Base-by-base conservation (phyloP, 164 flowering plant genomes). In the Stephania yunnanensis region DNA sequence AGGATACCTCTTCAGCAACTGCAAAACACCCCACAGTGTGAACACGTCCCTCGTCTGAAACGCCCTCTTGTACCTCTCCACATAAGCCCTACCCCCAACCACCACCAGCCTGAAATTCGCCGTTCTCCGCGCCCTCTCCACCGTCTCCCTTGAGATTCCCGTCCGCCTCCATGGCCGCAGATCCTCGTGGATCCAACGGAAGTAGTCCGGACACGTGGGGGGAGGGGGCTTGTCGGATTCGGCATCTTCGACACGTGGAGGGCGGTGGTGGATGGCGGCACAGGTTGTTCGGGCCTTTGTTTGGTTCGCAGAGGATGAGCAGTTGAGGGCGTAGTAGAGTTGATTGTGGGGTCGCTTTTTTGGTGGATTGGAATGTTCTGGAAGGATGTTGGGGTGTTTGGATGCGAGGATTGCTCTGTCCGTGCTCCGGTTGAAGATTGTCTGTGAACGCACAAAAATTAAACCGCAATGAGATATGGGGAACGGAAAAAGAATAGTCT, bases 181-280 rank as follows among this genome's bases (percentile, higher is more conserved):
- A 73, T 88, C 91, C 75, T 85, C 85, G 46, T 86, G 86, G 75
- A 88, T 88, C 91, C 89, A 88, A 22, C 87, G 83, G 75, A 85
- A 88, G 72, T 88, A 84, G 4, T 84, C 83, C 0, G 89, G 89
- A 68, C 89, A 88, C 0, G 29, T 20, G 29, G 80, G 46, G 36
- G 75, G 4, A 6, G 45, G 19, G 36, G 46, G 5, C 17, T 20
- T 8, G 10, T n/a, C 22, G 12, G 13, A 10, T 15, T 20, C 44
- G 13, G 22, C 68, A 30, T 46, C 46, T 5, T 58, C 42, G 8
- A 1, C 2, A n/a, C 69, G 22, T 13, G 52, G n/a, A 58, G 50
- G 42, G 42, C 42, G 42, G 42, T 36, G 42, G 42, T 36, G 42
- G 42, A 4, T 36, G 42, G 42, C 42, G 42, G 42, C 42, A 4